These are phyloP conservation scores for Luffa aegyptiaca DNA, from an alignment of 306 rosid genomes.

Conservation along the genomic window DNA sequence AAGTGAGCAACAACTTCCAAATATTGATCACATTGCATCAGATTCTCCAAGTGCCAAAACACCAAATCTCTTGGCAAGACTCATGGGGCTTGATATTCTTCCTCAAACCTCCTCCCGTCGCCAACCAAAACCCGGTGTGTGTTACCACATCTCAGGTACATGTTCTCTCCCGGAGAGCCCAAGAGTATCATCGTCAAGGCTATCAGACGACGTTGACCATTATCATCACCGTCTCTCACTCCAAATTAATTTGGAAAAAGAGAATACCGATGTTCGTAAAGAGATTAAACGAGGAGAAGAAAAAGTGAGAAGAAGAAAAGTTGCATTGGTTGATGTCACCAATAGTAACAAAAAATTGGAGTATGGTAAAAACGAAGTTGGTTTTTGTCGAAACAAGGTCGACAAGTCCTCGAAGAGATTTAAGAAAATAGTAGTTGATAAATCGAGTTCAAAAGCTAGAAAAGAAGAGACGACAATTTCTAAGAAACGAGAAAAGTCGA, in stretches of 20 bases:
- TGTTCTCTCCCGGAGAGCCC: not conserved
- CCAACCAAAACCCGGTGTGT: constrained; percentile 48
- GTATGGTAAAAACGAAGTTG: not conserved
- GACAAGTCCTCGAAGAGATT: not conserved
- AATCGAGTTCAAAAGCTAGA: not conserved
- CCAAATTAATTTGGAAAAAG: not conserved
- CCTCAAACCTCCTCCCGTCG: constrained; percentile 40
- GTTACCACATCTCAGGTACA: constrained; percentile 26
- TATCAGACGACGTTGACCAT: not conserved
- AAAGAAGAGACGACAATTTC: not conserved
- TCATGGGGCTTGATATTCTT: constrained; percentile 91
- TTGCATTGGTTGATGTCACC: not conserved
- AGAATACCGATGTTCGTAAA: not conserved
- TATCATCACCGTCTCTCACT: not conserved
- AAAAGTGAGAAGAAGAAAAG: not conserved
- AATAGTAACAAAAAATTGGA: not conserved
- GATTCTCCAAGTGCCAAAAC: constrained; percentile 63
- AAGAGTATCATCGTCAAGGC: not conserved
- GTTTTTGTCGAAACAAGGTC: not conserved
- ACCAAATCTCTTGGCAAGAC: constrained; percentile 79
- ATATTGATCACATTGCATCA: not conserved
- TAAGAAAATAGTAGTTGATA: not conserved
- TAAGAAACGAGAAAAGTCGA: not conserved
- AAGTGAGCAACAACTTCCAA: not conserved
- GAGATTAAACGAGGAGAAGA: not conserved